phyloP scores from a whole-genome alignment of 208 protist species.

The Crithidia mellificae region DNA sequence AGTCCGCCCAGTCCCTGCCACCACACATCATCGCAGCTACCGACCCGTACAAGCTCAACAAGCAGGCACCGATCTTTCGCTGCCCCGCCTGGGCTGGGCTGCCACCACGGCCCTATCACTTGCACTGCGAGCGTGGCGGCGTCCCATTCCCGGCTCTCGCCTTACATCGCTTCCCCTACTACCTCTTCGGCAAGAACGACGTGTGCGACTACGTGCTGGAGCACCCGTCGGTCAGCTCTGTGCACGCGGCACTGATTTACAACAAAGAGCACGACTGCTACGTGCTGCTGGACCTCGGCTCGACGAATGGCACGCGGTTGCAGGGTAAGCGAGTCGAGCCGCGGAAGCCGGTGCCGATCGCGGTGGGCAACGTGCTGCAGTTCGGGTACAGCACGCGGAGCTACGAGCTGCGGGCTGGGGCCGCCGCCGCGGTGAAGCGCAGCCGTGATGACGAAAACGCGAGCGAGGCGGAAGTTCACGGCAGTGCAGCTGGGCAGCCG shows the following conservation, averaged over 20 bases:
- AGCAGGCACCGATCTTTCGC: conserved; percentile 74
- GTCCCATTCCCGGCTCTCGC: conserved; percentile 53
- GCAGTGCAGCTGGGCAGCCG: too few relatives aligned
- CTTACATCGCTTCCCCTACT: conserved; percentile 82
- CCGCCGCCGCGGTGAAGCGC: conserved; percentile 48
- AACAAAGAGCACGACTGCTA: conserved; percentile 77
- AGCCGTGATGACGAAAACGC: conserved; percentile 38
- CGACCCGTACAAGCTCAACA: conserved; percentile 76
- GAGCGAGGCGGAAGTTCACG: neutral
- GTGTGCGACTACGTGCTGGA: conserved; percentile 89
- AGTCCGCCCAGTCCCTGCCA: conserved; percentile 58
- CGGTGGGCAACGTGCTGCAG: conserved; percentile 58
- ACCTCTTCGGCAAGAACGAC: conserved; percentile 79
- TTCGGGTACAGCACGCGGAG: conserved; percentile 78
- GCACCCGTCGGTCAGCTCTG: conserved; percentile 80
- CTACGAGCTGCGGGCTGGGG: conserved; percentile 70
- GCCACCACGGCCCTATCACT: conserved; percentile 60
- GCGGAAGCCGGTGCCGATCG: conserved; percentile 59
- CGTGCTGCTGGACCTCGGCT: conserved; percentile 85
- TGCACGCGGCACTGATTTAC: conserved; percentile 88
- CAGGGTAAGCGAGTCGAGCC: conserved; percentile 63
- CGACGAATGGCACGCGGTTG: conserved; percentile 81
- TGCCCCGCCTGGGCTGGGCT: conserved; percentile 80
- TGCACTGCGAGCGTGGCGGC: conserved; percentile 69
- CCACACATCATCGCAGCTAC: conserved; percentile 71